Evolutionary conservation across 306 rosid species (phyloP), one percentile per base, ranked within the genome.

Genomic region (Luffa acutangula): DNA sequence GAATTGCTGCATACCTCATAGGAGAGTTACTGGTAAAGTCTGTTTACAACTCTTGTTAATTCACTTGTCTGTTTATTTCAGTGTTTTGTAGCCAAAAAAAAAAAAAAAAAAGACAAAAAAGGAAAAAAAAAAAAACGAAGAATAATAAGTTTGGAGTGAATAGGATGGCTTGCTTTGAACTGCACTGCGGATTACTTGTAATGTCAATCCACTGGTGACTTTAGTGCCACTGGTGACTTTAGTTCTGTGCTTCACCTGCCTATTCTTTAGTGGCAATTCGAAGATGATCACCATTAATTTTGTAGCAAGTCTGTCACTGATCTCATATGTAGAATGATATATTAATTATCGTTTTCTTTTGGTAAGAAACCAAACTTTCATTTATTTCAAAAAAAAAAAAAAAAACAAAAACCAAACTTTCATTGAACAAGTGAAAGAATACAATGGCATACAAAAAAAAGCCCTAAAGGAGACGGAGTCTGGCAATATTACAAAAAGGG

Each of bases 21-120:
- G 97, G 98, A 85, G 99, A 96, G 88, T 88, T 96, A 81, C 89
- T 96, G 99, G 99, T 96, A 88, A 86, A 73, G 73, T 82, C 78
- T 72, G 78, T 83, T 80, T 20, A 79, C 78, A 70, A 31, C 78
- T 77, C 78, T 58, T 10, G 5, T 31, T 67, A 20, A 18, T 42
- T 77, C 46, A 78, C 60, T 51, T 17, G 64, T 51, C 14, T 63
- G 33, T 48, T 49, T 65, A 4, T 46, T 9, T 63, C 45, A 45
- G 37, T 42, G n/a, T 11, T 62, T 45, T 41, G 59, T 45, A 13
- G 69, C 34, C 63, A 57, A n/a, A 56, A 56, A 18, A 51, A 14
- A 13, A 53, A 53, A 53, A 15, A 7, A 13, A 18, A 14, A 49
- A 25, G 31, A 25, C 14, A 54, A 54, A 17, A 1, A 25, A 25